These are phyloP conservation scores for Talaromyces pinophilus DNA, from an alignment of 2,329 filamentous ascomycete genomes.

Conservation along the genomic window DNA sequence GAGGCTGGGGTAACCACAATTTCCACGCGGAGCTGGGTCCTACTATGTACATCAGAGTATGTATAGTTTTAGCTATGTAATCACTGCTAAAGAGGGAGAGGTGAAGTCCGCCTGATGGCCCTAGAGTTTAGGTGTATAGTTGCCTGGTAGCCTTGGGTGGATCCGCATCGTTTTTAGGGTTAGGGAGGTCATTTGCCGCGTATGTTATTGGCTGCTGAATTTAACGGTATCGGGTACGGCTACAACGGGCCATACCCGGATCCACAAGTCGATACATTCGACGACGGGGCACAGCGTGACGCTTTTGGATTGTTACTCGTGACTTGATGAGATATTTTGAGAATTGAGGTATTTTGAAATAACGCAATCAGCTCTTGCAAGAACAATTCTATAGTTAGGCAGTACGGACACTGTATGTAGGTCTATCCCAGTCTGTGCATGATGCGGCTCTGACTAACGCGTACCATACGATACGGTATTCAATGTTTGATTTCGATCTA, in stretches of 20 bases:
- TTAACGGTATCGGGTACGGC: background rate
- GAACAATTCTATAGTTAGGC: background rate
- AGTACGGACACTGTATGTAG: background rate
- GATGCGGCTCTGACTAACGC: background rate
- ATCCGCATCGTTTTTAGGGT: background rate
- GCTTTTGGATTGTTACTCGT: background rate
- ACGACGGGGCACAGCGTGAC: background rate
- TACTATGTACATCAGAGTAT: background rate
- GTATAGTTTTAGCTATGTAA: background rate
- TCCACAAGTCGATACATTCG: background rate
- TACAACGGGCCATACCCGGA: constrained; percentile 4
- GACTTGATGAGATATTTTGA: background rate
- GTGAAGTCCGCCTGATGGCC: constrained; percentile 8
- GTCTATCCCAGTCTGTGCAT: too few species aligned
- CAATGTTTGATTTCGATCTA: background rate
- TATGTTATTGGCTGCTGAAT: background rate
- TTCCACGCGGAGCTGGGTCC: constrained; percentile 1
- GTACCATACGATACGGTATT: constrained; percentile 7
- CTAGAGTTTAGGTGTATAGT: background rate
- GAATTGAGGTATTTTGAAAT: background rate
- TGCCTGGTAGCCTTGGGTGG: constrained; percentile 7
- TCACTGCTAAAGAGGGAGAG: background rate
- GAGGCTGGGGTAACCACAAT: background rate
- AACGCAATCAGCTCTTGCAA: background rate
- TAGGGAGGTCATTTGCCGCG: background rate